Evolutionary conservation across 2,329 filamentous ascomycete species (phyloP), one percentile per base, ranked within the genome.

Genomic region (Orbilia blumenaviensis): DNA sequence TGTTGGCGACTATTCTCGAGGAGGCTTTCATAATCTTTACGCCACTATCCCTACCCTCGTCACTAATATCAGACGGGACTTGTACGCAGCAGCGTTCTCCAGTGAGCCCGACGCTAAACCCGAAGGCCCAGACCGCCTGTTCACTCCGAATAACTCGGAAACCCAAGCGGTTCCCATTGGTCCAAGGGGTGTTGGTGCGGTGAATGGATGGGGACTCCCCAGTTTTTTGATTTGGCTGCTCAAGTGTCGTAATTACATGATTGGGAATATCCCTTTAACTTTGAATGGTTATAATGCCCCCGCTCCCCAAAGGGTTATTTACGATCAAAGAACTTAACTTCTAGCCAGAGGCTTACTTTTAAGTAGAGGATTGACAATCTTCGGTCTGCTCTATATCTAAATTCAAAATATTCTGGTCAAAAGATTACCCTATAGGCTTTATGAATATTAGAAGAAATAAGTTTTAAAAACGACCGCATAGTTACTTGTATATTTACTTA

Each of bases 151-250:
- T 74, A 82, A 66, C 1, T 80, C 82, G 0, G 84, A 85, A 81
- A 85, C 81, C 25, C 85, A 87, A 67, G 56, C 86, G 64, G 85
- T 87, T 18, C 84, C 84, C 0, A 84, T 87, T 52, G 86, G 85
- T 0, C 83, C 81, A 36, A 84, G 83, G 56, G 85, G 84, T 0
- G 84, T 86, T 7, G 86, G 85, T 0, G 83, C 83, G 0, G 82
- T 80, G 0, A 84, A 84, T 80, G 85, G 85, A 0, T 85, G 79
- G 29, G 79, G 79, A 41, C 2, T 86, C 23, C 85, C 85, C 0
- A 84, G 85, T 56, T 84, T 83, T 25, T 14, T 85, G 44, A 83
- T 87, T 0, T 34, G 29, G 29, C 29, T 34, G 5, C 5, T 34
- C 10, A 34, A 34, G 29, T 86, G 85, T 0, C 80, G 85, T 16